These are phyloP conservation scores for Papiliotrema terrestris DNA, from an alignment of 1,284 basidiomycete species.

Conservation along the genomic window DNA sequence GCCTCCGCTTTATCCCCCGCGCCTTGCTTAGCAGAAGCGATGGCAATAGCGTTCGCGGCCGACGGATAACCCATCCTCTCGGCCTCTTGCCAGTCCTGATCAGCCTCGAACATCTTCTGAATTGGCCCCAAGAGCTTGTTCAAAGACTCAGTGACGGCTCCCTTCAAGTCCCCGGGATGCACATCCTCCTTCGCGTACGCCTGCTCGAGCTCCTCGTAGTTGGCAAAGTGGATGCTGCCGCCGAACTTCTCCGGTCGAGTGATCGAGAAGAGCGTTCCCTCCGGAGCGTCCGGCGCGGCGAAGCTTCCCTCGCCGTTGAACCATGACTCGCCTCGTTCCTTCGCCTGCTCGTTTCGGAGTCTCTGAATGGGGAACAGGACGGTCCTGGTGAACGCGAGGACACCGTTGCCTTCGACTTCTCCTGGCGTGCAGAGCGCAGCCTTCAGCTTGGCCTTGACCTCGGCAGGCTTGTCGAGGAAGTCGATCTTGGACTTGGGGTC, in stretches of 20 bases:
- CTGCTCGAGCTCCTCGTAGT: constrained; percentile 65
- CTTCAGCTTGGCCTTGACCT: constrained; percentile 85
- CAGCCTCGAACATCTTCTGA: constrained; percentile 67
- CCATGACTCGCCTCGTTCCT: constrained; percentile 30
- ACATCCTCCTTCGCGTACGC: constrained; percentile 74
- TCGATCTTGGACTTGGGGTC: constrained; percentile 97
- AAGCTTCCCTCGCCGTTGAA: constrained; percentile 55
- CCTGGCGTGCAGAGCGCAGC: constrained; percentile 92
- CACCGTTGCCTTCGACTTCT: constrained; percentile 83
- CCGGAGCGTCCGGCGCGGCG: constrained; percentile 64
- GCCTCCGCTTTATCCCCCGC: constrained; percentile 16
- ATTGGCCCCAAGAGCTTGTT: constrained; percentile 78
- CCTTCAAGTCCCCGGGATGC: constrained; percentile 90
- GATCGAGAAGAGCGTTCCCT: constrained; percentile 79
- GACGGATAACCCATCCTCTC: constrained; percentile 83
- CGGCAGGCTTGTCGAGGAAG: constrained; percentile 84
- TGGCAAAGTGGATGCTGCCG: constrained; percentile 72
- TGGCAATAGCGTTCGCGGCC: constrained; percentile 44
- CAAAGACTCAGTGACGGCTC: constrained; percentile 73
- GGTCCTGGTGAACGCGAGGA: constrained; percentile 81
- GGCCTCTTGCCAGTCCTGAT: constrained; percentile 75
- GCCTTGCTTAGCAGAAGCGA: constrained; percentile 27
- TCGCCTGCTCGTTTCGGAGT: constrained; percentile 60
- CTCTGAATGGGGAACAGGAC: constrained; percentile 87
- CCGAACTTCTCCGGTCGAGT: constrained; percentile 75